Percentiles rank a stretch among this genome's conserved stretches.
phyloP scores from a whole-genome alignment of 2,329 filamentous ascomycete genomes.

The Phaeosphaeria sp. region DNA sequence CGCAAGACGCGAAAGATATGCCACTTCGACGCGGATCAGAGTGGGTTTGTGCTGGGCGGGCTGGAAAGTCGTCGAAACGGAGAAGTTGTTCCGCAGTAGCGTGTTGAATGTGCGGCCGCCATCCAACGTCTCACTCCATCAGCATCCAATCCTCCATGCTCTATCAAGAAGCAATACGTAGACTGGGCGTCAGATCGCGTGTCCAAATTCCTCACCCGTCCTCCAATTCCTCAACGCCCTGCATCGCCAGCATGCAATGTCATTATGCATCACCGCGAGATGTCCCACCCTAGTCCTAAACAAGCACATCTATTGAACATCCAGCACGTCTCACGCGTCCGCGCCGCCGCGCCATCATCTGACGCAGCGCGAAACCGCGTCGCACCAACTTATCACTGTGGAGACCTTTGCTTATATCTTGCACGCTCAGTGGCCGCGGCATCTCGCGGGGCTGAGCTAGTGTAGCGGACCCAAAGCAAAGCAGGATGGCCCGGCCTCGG shows the following conservation, averaged over 20 bases:
- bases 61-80: not conserved
- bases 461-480: not conserved
- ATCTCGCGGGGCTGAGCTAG: not conserved
- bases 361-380: slow-evolving; percentile 20
- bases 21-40: not conserved
- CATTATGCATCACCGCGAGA: not conserved
- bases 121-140: not conserved
- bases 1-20: not conserved
- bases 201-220: not conserved
- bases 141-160: not conserved
- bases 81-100: not conserved
- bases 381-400: not conserved
- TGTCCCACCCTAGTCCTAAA: slow-evolving; percentile 6
- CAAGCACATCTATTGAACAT: slow-evolving; percentile 7
- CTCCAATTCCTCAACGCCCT: not conserved
- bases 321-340: slow-evolving; percentile 31
- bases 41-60: too few species aligned
- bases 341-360: slow-evolving; percentile 24
- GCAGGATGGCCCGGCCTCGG: not conserved
- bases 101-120: not conserved
- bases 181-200: not conserved
- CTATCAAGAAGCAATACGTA: not conserved
- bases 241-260: not conserved
- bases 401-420: not conserved
- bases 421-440: slow-evolving; percentile 6